phyloP scores from a whole-genome alignment of 495 filamentous ascomycete genomes.

The Podospora anserina region DNA sequence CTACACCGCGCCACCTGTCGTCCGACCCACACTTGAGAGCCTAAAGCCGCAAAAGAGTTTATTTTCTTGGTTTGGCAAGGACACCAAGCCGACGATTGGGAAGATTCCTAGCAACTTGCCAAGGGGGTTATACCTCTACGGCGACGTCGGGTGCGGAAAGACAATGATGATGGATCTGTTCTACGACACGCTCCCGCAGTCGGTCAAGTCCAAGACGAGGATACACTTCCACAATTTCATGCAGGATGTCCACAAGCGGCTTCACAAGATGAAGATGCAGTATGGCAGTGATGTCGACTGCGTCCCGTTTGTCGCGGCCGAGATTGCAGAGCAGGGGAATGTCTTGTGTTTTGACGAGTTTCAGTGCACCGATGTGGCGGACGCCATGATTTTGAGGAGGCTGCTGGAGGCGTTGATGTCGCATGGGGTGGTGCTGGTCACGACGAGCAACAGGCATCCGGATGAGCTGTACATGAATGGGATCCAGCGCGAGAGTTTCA shows the following conservation, averaged over 20 bases:
- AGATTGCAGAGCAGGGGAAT: constrained; percentile 78
- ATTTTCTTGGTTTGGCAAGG: constrained; percentile 63
- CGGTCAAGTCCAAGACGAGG: constrained; percentile 81
- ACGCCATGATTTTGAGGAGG: constrained; percentile 95
- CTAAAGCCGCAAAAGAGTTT: constrained; percentile 66
- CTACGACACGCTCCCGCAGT: constrained; percentile 82
- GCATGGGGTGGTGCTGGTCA: constrained; percentile 93
- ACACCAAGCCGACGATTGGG: constrained; percentile 33
- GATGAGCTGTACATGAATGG: constrained; percentile 97
- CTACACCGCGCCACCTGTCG: constrained; percentile 68
- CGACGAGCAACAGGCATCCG: constrained; percentile 95
- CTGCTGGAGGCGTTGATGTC: constrained; percentile 87
- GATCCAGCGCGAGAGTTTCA: constrained; percentile 90
- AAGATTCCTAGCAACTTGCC: constrained; percentile 70
- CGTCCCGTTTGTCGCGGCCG: constrained; percentile 86
- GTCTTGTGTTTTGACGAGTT: constrained; percentile 99
- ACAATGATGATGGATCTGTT: constrained; percentile 99
- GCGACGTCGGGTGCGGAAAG: constrained; percentile 96
- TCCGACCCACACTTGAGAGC: constrained; percentile 73
- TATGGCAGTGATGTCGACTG: constrained; percentile 90
- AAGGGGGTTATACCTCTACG: constrained; percentile 90
- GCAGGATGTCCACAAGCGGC: constrained; percentile 92
- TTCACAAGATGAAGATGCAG: constrained; percentile 85
- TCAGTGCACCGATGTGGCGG: constrained; percentile 96
- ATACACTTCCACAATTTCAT: constrained; percentile 99